These are phyloP conservation scores for Paraconiothyrium brasiliense DNA, from an alignment of 2,329 filamentous ascomycete species.

Conservation along the genomic window DNA sequence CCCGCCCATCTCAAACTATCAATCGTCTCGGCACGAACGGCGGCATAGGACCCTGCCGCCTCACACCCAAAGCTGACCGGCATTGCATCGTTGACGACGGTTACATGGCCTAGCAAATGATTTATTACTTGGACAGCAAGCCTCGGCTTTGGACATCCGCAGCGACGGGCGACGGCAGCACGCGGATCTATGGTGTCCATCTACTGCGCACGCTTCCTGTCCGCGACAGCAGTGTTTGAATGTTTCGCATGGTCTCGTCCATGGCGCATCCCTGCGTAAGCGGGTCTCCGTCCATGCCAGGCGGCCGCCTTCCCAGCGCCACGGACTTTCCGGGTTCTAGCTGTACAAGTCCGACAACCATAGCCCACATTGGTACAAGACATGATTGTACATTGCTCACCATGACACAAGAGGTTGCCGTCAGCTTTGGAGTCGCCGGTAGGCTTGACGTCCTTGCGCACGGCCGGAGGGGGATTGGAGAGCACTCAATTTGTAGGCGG, in stretches of 20 bases:
- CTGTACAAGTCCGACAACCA: conserved; percentile 3
- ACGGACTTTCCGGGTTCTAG: conserved; percentile 11
- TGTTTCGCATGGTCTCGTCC: conserved; percentile 18
- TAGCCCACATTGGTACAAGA: not conserved
- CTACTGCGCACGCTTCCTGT: not conserved
- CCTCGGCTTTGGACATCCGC: not conserved
- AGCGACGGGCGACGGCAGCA: not conserved
- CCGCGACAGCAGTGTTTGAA: conserved; percentile 7
- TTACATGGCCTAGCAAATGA: not conserved
- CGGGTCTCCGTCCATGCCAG: conserved; percentile 12
- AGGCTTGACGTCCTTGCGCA: not conserved
- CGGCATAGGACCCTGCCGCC: not conserved
- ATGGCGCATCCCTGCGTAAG: conserved; percentile 13
- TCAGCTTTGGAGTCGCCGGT: not conserved
- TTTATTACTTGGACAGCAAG: not conserved
- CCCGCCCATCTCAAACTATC: conserved; percentile 1
- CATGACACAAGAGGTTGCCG: conserved; percentile 3
- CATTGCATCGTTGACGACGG: not conserved
- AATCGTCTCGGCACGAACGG: conserved; percentile 6
- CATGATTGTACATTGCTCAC: not conserved
- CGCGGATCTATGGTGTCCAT: not conserved
- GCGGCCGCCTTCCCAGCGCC: not conserved
- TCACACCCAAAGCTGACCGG: not conserved
- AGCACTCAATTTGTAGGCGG: not conserved
- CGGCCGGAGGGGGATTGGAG: not conserved